phyloP scores from a whole-genome alignment of 108 stramenopile species.

The Skeletonema costatum region DNA sequence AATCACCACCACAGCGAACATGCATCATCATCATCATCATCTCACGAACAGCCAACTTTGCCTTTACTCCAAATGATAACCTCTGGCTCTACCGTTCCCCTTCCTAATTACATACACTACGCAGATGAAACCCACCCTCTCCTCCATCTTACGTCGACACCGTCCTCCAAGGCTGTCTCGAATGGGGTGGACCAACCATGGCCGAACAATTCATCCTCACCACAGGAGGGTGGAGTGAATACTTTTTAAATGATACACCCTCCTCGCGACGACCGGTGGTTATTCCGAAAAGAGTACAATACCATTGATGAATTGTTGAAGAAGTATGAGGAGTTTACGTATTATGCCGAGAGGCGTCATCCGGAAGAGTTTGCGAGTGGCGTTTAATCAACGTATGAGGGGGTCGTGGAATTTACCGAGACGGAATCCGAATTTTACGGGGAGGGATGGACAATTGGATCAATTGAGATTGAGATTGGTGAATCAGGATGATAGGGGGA shows the following conservation, averaged over 20 bases:
- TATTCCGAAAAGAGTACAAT: slow-evolving; percentile 67
- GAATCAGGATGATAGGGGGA: slow-evolving; percentile 31
- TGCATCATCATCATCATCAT: neutral
- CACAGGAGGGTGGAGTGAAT: slow-evolving; percentile 63
- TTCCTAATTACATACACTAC: slow-evolving; percentile 27
- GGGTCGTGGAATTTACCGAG: slow-evolving; percentile 63
- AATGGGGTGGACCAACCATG: slow-evolving; percentile 73
- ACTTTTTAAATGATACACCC: slow-evolving; percentile 74
- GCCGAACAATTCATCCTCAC: slow-evolving; percentile 59
- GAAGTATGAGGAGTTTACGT: slow-evolving; percentile 43
- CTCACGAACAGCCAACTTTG: neutral
- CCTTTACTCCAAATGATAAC: slow-evolving; percentile 14
- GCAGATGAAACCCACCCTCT: slow-evolving; percentile 72
- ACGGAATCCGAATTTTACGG: slow-evolving; percentile 62
- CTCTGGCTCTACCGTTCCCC: slow-evolving; percentile 68
- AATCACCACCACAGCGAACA: neutral
- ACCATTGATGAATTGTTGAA: slow-evolving; percentile 61
- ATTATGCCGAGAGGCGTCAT: slow-evolving; percentile 60
- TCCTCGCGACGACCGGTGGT: slow-evolving; percentile 63
- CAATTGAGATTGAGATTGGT: slow-evolving; percentile 38
- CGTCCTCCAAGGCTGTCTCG: slow-evolving; percentile 70
- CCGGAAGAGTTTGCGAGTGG: slow-evolving; percentile 76
- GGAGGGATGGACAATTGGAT: slow-evolving; percentile 51
- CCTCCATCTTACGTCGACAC: slow-evolving; percentile 77
- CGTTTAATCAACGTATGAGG: slow-evolving; percentile 49